Base-by-base conservation (phyloP, 2,329 filamentous ascomycete species). In the Pleurostoma richardsiae region DNA sequence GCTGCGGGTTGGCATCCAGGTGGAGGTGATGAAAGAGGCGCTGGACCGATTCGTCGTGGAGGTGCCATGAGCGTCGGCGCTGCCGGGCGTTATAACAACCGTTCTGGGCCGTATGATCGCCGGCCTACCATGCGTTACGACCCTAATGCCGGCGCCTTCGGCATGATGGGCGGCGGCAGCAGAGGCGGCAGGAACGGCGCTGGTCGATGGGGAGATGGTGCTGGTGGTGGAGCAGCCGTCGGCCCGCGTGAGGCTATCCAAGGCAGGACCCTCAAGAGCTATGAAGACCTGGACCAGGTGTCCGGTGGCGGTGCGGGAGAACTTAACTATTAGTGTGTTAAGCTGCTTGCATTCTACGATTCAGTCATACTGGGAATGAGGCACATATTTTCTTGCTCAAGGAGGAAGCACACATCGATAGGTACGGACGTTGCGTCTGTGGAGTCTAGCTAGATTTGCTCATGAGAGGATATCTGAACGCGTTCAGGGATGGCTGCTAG, bases 271-370 rank as follows among this genome's bases (percentile, higher is more conserved):
- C 71, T 99, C 54, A 96, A 95, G 77, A 96, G 90, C 65, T 99
- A 99, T 63, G 95, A 99, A 66, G 94, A 99, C 63, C 74, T 99
- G 28, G 94, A 99, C 70, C 92, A 95, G 41, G 85, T 86, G 48
- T 83, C 83, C 36, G 82, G 84, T 10, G 76, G 80, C 33, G 88
- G 85, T 39, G 83, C 85, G 39, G 87, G 88, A 29, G 92, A 96
- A 70, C 72, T 97, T 59, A 95, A 97, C 68, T 97, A 97, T 63
- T 97, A 77, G 63, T 42, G 33, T 36, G 8, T 36, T 36, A n/a
- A n/a, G 33, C 33, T 8, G 33, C 33, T 19, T 19, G 19, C 19
- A 19, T 19, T 19, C 19, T 19, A 19, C 19, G 19, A 19, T 19
- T 19, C 19, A 19, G 19, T 19, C 19, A 19, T 19, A 19, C 19